Evolutionary conservation across 768 basidiomycete species (phyloP).

Genomic region (Panus rudis): DNA sequence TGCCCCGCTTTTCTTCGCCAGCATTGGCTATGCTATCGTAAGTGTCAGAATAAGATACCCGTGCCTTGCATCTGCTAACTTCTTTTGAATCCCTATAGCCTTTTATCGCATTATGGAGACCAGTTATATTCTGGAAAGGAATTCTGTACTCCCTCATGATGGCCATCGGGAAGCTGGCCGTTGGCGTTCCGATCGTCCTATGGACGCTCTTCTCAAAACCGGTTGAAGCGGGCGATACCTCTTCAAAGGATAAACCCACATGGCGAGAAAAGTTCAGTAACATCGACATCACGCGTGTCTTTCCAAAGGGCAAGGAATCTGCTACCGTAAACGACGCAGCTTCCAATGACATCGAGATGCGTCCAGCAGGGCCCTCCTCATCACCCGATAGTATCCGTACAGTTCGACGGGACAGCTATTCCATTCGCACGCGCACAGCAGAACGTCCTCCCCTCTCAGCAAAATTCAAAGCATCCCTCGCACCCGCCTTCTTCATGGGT

Average conservation of each 20-base stretch:
- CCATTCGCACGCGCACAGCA: neutral
- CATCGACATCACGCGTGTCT: no score
- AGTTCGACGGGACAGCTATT: neutral
- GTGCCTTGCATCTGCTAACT: neutral
- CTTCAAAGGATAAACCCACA: no score
- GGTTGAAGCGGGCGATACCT: no score
- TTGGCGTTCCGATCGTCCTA: conserved; percentile 38
- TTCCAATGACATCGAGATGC: no score
- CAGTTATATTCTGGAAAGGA: conserved; percentile 42
- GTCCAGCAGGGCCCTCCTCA: neutral
- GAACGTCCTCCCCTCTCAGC: neutral
- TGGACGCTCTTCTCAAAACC: conserved; percentile 28
- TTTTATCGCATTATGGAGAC: conserved; percentile 17
- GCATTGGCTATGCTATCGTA: conserved; percentile 44
- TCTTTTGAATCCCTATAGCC: conserved; percentile 9
- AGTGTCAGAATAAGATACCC: neutral
- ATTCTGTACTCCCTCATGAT: conserved; percentile 52
- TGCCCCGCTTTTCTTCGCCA: conserved; percentile 61
- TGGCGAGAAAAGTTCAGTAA: no score
- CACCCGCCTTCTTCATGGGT: conserved; percentile 17
- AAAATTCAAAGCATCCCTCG: conserved; percentile 3
- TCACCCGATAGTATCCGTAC: neutral
- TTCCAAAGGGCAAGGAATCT: no score
- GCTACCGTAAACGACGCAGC: no score
- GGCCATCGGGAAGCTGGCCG: conserved; percentile 43